Base-by-base conservation (phyloP, 2,329 filamentous ascomycete species). In the Aspergillus arachidicola region DNA sequence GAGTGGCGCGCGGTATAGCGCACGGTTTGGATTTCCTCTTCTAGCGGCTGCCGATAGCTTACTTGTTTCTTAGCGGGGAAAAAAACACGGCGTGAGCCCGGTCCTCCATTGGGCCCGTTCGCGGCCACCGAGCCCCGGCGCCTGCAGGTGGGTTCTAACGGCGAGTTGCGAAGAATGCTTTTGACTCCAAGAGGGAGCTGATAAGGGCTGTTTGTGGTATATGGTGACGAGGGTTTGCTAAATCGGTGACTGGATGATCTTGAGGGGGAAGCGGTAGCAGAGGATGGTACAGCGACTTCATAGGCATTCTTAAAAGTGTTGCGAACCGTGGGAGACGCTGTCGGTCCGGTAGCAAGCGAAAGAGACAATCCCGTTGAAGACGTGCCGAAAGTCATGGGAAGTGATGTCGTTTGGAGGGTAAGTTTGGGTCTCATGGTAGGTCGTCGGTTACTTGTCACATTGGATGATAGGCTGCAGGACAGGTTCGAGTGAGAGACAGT, bases 291-390 rank as follows among this genome's bases (percentile, higher is more conserved):
- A n/a, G 74, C 67, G 45, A 77, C 72, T 46, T 86, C 82, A 68
- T 86, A 87, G 57, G 85, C 83, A 75, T 89, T 89, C 69, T 79
- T 83, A 71, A 87, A 87, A 58, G 87, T 89, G 74, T 89, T 89
- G 69, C 84, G 81, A 48, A 83, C 78, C 1, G 87, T 89, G 12
- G 87, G 87, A 9, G 87, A 88, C 34, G 83, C 81, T 2, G 76
- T 74, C 9, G 76, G 62, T 6, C 66, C 71, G n/a, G 84, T 79
- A 57, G 83, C 84, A 26, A 86, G 76, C 2, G 83, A 83, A 51
- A 86, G 78, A 16, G 84, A 82, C 53, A 87, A 75, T 60, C 82
- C 83, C 28, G 76, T 79, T n/a, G 83, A 82, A 43, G 81, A 82
- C 65, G 83, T 86, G 61, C 84, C 84, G 72, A 86, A 86, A 26